Base-by-base conservation (phyloP, 306 rosid genomes). In the Ceratonia siliqua region DNA sequence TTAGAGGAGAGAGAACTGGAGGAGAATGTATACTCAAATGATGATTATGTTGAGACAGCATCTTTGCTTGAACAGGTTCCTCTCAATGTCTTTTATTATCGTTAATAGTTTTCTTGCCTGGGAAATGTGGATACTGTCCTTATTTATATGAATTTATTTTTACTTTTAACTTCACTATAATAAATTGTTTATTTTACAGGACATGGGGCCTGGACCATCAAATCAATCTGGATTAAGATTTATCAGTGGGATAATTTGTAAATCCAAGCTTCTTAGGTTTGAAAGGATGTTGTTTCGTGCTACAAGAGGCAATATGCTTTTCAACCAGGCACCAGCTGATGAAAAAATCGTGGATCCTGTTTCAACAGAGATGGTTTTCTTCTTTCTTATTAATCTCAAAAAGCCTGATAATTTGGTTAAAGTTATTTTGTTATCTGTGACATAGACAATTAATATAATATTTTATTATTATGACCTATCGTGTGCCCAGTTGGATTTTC, bases 231-330 rank as follows among this genome's bases (percentile, higher is more conserved):
- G 92, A 74, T 88, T 92, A 77, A 88, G 90, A 81, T 92, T 90
- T 82, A 82, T 92, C 64, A 83, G 96, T 76, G 97, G 97, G 70
- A 90, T 90, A 75, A 82, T 92, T 78, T 90, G 87, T 75, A 86
- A 85, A 78, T 80, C 97, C 66, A 90, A 88, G 59, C 88, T 75
- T 82, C 91, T 87, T 30, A 85, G 89, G 61, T 92, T 92, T 70
- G 97, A 92, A 79, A 90, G 97, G 84, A 90, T 92, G 88, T 54
- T 92, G 82, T 92, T 92, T 79, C 97, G 97, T 70, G 90, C 97
- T 56, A 92, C 97, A 27, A 90, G 97, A 83, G 97, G 97, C 73
- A 92, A 92, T 74, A 88, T 92, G 94, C 90, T 92, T 81, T 92
- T 92, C 83, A 92, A 92, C 79, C 94, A 90, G 76, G 92, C 94